Base-by-base conservation (phyloP, 768 basidiomycete genomes). In the Lentinula lateritia region DNA sequence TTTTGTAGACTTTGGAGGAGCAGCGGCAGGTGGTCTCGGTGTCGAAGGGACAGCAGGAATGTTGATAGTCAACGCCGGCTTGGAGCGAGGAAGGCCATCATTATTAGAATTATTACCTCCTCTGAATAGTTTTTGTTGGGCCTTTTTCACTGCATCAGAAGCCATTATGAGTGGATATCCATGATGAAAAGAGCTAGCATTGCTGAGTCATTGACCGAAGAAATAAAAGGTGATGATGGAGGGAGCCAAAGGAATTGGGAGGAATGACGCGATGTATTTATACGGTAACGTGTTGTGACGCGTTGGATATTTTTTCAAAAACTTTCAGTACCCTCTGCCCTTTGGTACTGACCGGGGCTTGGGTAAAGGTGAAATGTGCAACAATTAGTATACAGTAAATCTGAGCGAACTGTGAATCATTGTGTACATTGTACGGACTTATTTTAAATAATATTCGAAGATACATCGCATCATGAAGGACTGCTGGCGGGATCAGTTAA, bases 51-150 rank as follows among this genome's bases (percentile, higher is more conserved):
- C 72, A 62, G 83, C 86, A 5, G 90, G 90, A 61, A 92, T 92
- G 56, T 85, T 77, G 67, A 92, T 90, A n/a, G 85, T 86, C 64
- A 83, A 81, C 46, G 73, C 72, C 53, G 69, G 66, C 50, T 71
- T 52, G 57, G 68, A 67, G 43, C 66, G 66, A 42, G 63, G 62
- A 41, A 63, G 63, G 12, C 53, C 59, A 32, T 66, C 55, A 18
- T 56, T 39, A 58, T 66, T 63, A 23, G 68, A 69, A 23, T 67
- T 72, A 34, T 72, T 69, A 32, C 79, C 78, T 62, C 83, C 72
- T 57, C 78, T 76, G 70, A 93, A 92, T 41, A 93, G 79, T 73
- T 83, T 90, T 34, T 82, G 84, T 68, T 92, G 92, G 13, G 92
- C 81, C 69, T 83, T 86, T 71, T 83, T 89, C 38, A 79, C 74